A percentile compares a stretch with the other conserved stretches of the same genome.
These are phyloP conservation scores for Hydrangea macrophylla DNA, from an alignment of 148 eudicot genomes.

Conservation along the genomic window DNA sequence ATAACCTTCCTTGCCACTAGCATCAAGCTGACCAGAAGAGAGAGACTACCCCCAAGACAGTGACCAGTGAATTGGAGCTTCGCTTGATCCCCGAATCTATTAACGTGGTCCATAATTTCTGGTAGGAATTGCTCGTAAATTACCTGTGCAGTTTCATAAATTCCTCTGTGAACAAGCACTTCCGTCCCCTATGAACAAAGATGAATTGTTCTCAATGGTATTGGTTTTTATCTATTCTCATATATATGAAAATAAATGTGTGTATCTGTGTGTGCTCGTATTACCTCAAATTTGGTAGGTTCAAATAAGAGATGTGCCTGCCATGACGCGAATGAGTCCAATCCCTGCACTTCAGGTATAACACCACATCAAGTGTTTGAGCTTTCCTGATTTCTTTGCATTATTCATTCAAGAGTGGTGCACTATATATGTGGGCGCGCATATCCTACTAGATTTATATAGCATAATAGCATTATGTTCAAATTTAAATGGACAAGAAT, in stretches of 20 bases:
- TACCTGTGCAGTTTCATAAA: conserved; percentile 90
- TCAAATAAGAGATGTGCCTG: conserved; percentile 81
- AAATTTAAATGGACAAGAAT: too few species aligned
- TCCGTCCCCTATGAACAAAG: conserved; percentile 50
- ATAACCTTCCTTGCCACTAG: conserved; percentile 49
- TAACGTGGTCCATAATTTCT: conserved; percentile 52
- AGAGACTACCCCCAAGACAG: conserved; percentile 84
- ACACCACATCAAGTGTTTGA: background rate
- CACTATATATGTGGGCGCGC: too few species aligned
- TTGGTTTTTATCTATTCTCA: background rate
- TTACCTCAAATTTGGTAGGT: conserved; percentile 77
- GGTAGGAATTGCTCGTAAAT: conserved; percentile 82
- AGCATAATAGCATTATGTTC: too few species aligned
- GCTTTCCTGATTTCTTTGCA: too few species aligned
- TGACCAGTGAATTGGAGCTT: conserved; percentile 83
- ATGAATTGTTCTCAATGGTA: background rate
- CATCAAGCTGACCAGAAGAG: conserved; percentile 72
- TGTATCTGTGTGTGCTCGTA: too few species aligned
- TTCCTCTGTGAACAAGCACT: conserved; percentile 85
- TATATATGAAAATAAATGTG: background rate
- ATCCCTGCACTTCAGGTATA: conserved; percentile 49
- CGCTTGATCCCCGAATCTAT: conserved; percentile 46
- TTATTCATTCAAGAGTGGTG: too few species aligned
- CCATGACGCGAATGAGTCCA: conserved; percentile 78
- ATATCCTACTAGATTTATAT: too few species aligned